phyloP scores from a whole-genome alignment of 805 yeast genomes.

The Saccharomycopsis lassenensis region DNA sequence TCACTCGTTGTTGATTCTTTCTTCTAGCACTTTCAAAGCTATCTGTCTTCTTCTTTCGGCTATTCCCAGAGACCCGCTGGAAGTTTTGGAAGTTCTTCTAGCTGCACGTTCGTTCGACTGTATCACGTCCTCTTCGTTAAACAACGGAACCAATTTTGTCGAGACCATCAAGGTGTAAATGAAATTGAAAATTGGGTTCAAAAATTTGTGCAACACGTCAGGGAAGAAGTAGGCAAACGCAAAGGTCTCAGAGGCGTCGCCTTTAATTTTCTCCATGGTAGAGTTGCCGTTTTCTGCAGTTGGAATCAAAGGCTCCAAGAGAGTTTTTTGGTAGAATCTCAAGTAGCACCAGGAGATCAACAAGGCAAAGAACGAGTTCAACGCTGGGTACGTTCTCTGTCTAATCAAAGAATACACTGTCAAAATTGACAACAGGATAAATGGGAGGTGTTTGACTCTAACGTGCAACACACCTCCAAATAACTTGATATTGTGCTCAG shows the following conservation, averaged over 20 bases:
- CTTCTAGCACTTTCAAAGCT: conserved; percentile 65
- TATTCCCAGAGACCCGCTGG: conserved; percentile 38
- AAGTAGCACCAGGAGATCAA: conserved; percentile 64
- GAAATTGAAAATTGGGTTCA: conserved; percentile 40
- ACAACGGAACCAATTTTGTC: conserved; percentile 45
- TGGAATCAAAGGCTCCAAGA: conserved; percentile 47
- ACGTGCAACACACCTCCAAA: conserved; percentile 37
- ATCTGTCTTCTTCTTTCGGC: conserved; percentile 73
- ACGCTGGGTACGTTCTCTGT: conserved; percentile 11
- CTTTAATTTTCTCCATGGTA: conserved; percentile 34
- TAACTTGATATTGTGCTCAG: conserved; percentile 45
- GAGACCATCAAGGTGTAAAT: conserved; percentile 30
- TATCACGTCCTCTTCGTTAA: conserved; percentile 59
- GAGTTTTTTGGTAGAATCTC: conserved; percentile 59
- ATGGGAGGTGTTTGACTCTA: conserved; percentile 56
- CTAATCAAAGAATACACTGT: conserved; percentile 23
- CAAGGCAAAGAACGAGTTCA: conserved; percentile 33
- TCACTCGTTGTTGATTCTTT: conserved; percentile 32
- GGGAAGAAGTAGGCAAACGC: conserved; percentile 82
- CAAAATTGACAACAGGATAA: conserved; percentile 27
- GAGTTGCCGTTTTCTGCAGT: conserved; percentile 9
- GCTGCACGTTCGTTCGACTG: conserved; percentile 64
- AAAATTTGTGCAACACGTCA: conserved; percentile 36
- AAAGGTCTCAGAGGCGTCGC: conserved; percentile 89
- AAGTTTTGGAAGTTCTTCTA: conserved; percentile 40